Percentiles rank a stretch among this genome's conserved stretches.
These are phyloP conservation scores for Scutellaria minor DNA, from an alignment of 257 asterid genomes.

Conservation along the genomic window DNA sequence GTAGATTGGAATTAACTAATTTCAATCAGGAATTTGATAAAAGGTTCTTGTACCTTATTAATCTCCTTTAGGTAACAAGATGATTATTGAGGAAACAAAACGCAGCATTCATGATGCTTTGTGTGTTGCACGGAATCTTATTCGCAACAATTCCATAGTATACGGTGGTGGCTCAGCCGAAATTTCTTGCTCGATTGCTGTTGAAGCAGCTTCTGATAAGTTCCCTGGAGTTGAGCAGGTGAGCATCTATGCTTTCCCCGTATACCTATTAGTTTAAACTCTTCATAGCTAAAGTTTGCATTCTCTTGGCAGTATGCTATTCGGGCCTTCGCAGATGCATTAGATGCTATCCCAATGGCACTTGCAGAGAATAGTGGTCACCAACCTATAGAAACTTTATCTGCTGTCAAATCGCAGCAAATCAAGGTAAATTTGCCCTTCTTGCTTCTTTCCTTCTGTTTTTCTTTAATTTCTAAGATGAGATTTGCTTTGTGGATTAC, in stretches of 20 bases:
- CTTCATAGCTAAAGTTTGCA: slow-evolving; percentile 25
- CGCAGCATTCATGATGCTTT: slow-evolving; percentile 96
- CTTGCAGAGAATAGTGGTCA: slow-evolving; percentile 97
- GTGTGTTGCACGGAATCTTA: slow-evolving; percentile 92
- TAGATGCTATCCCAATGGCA: slow-evolving; percentile 97
- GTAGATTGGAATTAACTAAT: slow-evolving; percentile 3
- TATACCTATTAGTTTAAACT: not conserved
- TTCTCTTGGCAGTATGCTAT: slow-evolving; percentile 75
- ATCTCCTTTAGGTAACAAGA: slow-evolving; percentile 79
- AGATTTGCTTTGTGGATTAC: too few relatives aligned
- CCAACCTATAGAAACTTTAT: slow-evolving; percentile 90
- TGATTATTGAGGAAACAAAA: slow-evolving; percentile 97
- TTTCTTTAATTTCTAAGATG: not conserved
- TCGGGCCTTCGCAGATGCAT: slow-evolving; percentile 94
- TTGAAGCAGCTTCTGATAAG: slow-evolving; percentile 96
- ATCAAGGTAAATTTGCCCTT: slow-evolving; percentile 58
- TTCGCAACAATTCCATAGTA: slow-evolving; percentile 92
- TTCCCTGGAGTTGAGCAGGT: slow-evolving; percentile 99
- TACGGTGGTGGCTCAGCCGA: slow-evolving; percentile 99
- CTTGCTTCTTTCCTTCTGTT: not conserved
- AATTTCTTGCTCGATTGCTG: slow-evolving; percentile 91
- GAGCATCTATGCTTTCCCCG: not conserved
- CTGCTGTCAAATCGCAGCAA: slow-evolving; percentile 92
- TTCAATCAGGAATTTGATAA: not conserved
- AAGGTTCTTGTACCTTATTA: too few relatives aligned